A percentile compares a stretch with the other conserved stretches of the same genome.
Conservation (phyloP, 257 asterid genomes). For the Penstemon newberryi region DNA sequence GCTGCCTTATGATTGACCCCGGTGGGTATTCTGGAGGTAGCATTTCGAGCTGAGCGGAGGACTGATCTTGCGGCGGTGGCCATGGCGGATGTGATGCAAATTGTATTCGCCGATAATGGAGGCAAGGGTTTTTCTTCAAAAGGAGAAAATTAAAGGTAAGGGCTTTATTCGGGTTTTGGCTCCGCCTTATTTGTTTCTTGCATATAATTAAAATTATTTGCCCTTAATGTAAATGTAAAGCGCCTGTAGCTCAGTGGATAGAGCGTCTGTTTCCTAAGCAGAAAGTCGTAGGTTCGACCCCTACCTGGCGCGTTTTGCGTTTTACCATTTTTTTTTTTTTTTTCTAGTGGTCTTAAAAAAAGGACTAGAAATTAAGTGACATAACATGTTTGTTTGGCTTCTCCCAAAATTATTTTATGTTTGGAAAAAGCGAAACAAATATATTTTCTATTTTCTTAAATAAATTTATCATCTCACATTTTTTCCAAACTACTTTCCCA, state of each 20-base stretch:
- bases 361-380: too few relatives aligned
- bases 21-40: constrained; percentile 46
- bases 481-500: too few relatives aligned
- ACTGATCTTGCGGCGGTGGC: constrained; percentile 80
- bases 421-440: too few relatives aligned
- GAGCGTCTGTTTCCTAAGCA: constrained; percentile 87
- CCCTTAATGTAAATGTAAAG: not conserved
- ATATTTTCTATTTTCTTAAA: too few relatives aligned
- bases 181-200: too few relatives aligned
- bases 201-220: too few relatives aligned
- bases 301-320: constrained; percentile 75
- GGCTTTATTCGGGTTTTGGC: constrained; percentile 26
- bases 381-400: too few relatives aligned
- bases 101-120: constrained; percentile 8
- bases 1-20: constrained; percentile 50
- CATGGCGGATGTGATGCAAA: constrained; percentile 29
- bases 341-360: not conserved
- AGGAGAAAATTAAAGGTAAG: not conserved
- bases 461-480: too few relatives aligned
- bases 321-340: not conserved
- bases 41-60: constrained; percentile 58
- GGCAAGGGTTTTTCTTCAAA: too few relatives aligned
- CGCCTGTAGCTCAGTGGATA: constrained; percentile 87
- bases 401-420: too few relatives aligned
- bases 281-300: constrained; percentile 93